Evolutionary conservation across 140 eudicot species (phyloP).

Genomic region (Ambrosia hybrid): DNA sequence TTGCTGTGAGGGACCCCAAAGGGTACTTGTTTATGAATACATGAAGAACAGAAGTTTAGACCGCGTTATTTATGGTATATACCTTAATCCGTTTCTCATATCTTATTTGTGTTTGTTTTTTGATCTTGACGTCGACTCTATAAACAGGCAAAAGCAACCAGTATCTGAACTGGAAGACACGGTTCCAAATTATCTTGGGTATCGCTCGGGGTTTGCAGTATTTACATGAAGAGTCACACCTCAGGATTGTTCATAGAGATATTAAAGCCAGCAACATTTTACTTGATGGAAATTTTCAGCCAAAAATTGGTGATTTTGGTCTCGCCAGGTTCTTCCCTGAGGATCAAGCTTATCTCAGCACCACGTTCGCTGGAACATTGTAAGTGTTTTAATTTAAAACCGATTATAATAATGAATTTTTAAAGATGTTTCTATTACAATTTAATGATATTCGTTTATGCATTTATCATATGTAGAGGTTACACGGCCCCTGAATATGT

Average conservation of each 20-base stretch:
- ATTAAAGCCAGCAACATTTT: slow-evolving; percentile 80
- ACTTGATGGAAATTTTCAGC: slow-evolving; percentile 67
- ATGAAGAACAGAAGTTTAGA: slow-evolving; percentile 76
- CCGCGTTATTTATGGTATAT: slow-evolving; percentile 56
- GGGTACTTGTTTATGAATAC: slow-evolving; percentile 76
- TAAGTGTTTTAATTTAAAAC: slow-evolving; percentile 24
- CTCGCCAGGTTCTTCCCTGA: slow-evolving; percentile 84
- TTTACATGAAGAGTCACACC: slow-evolving; percentile 72
- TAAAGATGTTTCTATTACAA: not conserved
- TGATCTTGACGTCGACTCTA: not conserved
- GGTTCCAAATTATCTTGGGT: slow-evolving; percentile 68
- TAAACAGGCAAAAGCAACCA: slow-evolving; percentile 52
- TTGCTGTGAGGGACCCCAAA: slow-evolving; percentile 67
- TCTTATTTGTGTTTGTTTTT: slow-evolving; percentile 11
- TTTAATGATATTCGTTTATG: no score
- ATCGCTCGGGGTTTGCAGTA: slow-evolving; percentile 75
- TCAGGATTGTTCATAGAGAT: slow-evolving; percentile 73
- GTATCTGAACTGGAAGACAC: slow-evolving; percentile 57
- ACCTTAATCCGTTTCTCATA: not conserved
- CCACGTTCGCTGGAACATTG: slow-evolving; percentile 80
- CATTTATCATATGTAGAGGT: slow-evolving; percentile 49
- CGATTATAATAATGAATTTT: no score
- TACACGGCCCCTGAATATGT: slow-evolving; percentile 90
- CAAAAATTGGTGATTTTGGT: slow-evolving; percentile 80
- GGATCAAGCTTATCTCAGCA: slow-evolving; percentile 74